Evolutionary conservation across 805 yeast genomes (phyloP).

Genomic region (Candida sphagnicola): DNA sequence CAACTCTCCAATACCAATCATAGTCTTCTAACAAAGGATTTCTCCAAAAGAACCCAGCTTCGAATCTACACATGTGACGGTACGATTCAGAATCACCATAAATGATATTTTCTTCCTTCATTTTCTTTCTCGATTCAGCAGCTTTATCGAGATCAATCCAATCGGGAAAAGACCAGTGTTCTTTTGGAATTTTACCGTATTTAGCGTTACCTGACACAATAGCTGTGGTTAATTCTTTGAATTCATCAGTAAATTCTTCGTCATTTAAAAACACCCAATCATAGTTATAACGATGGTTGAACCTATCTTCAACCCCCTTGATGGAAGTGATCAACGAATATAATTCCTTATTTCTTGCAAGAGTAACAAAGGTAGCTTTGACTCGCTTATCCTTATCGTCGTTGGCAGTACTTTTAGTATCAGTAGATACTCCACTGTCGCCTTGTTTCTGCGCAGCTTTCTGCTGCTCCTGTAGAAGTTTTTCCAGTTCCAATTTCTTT

Average conservation of each 20-base stretch:
- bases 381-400: conserved; percentile 29
- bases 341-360: conserved; percentile 75
- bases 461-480: too few relatives aligned
- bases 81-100: conserved; percentile 75
- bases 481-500: too few relatives aligned
- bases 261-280: conserved; percentile 97
- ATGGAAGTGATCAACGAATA: conserved; percentile 60
- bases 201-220: conserved; percentile 73
- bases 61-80: conserved; percentile 92
- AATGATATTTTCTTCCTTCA: conserved; percentile 54
- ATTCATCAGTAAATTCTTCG: conserved; percentile 77
- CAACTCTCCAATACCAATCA: conserved; percentile 94
- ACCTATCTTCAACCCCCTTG: conserved; percentile 81
- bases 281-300: conserved; percentile 74
- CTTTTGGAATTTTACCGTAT: conserved; percentile 77
- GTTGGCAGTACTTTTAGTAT: too few relatives aligned
- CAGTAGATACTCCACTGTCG: too few relatives aligned
- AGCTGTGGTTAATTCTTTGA: conserved; percentile 61
- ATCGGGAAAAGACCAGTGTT: conserved; percentile 84
- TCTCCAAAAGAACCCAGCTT: conserved; percentile 84
- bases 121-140: conserved; percentile 51
- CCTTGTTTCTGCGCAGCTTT: too few relatives aligned
- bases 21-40: conserved; percentile 72
- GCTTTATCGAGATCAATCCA: conserved; percentile 80
- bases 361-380: conserved; percentile 74